These are phyloP conservation scores for Tilletia setariae DNA, from an alignment of 1,284 basidiomycete genomes.

Conservation along the genomic window DNA sequence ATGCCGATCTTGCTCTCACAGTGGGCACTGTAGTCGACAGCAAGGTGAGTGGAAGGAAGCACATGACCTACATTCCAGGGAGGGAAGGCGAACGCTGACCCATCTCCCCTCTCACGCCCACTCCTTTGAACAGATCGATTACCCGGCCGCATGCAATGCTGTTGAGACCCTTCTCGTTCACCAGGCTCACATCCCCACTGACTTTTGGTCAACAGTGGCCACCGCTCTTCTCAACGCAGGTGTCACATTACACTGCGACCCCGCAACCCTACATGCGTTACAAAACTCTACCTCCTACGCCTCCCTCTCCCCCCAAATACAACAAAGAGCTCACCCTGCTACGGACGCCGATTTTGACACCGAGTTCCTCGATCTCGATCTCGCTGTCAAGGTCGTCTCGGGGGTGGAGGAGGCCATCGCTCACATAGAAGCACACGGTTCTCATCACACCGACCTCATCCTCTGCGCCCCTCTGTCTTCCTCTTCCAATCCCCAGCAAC, in stretches of 20 bases:
- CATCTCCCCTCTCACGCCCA: not conserved
- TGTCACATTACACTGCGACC: conserved; percentile 78
- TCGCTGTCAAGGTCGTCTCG: conserved; percentile 71
- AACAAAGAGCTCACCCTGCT: conserved; percentile 40
- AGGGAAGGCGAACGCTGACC: conserved; percentile 11
- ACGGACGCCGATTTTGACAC: conserved; percentile 69
- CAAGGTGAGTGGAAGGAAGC: conserved; percentile 64
- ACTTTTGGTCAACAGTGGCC: conserved; percentile 76
- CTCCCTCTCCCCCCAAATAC: not conserved
- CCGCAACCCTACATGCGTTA: conserved; percentile 33
- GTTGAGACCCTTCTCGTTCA: conserved; percentile 87
- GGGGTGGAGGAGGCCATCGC: conserved; percentile 71
- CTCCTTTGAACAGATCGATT: conserved; percentile 67
- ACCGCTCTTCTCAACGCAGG: conserved; percentile 65
- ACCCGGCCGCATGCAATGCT: conserved; percentile 94
- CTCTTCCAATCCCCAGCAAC: conserved; percentile 10
- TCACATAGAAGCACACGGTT: conserved; percentile 89
- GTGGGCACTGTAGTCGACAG: conserved; percentile 79
- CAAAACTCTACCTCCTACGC: not conserved
- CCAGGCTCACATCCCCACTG: conserved; percentile 55
- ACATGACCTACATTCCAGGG: not conserved
- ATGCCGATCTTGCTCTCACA: conserved; percentile 74
- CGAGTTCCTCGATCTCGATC: conserved; percentile 65
- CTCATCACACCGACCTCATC: conserved; percentile 92
- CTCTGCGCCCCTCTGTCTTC: conserved; percentile 70